phyloP scores from a whole-genome alignment of 1,139 yeast species.

The Magnusiomyces suaveolens region DNA sequence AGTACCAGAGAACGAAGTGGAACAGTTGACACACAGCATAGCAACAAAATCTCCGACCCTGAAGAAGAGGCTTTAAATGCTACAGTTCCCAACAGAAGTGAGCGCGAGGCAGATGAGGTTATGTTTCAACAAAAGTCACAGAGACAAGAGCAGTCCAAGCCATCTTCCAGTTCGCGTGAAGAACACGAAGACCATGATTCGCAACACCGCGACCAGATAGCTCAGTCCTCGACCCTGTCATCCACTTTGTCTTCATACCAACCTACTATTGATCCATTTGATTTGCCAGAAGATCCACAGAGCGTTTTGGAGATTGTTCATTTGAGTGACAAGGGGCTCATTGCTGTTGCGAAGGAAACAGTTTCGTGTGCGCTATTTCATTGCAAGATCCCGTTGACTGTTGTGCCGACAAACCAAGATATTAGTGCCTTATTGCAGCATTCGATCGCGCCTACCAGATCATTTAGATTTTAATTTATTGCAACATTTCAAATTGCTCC shows the following conservation, averaged over 20 bases:
- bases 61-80: constrained; percentile 1
- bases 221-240: background rate
- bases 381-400: constrained; percentile 30
- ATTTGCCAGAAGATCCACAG: constrained; percentile 10
- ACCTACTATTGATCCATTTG: background rate
- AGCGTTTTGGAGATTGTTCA: constrained; percentile 10
- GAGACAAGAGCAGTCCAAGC: too few species aligned
- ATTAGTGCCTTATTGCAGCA: constrained; percentile 25
- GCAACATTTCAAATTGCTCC: too few species aligned
- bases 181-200: background rate
- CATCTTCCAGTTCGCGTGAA: too few species aligned
- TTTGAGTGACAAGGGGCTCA: constrained; percentile 18
- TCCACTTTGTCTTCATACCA: background rate
- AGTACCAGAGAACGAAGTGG: background rate
- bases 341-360: constrained; percentile 22
- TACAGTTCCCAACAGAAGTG: constrained; percentile 1
- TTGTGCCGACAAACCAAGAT: constrained; percentile 28
- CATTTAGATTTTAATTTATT: background rate
- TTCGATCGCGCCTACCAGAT: constrained; percentile 12
- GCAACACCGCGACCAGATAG: too few species aligned
- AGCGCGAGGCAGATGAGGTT: background rate
- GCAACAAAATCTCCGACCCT: too few species aligned
- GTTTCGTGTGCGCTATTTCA: constrained; percentile 27
- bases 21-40: too few species aligned
- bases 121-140: background rate